A percentile compares a stretch with the other conserved stretches of the same genome.
phyloP scores from a whole-genome alignment of 495 filamentous ascomycete genomes.

The Neurospora sp. region DNA sequence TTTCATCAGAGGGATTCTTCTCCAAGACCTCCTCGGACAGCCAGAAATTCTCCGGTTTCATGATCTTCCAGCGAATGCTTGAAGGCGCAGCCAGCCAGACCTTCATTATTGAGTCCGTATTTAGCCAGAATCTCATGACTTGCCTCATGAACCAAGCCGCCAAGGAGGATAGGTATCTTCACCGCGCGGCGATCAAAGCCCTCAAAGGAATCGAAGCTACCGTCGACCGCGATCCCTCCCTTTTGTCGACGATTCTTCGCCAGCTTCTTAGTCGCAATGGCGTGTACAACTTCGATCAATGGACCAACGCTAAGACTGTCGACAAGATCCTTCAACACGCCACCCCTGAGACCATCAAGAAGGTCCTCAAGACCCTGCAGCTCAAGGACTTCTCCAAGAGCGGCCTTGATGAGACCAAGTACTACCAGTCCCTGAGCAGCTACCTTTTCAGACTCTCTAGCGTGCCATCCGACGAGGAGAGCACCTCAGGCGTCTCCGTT shows the following conservation, averaged over 20 bases:
- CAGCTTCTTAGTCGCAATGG: conserved; percentile 60
- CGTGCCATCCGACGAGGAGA: conserved; percentile 11
- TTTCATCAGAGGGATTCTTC: conserved; percentile 61
- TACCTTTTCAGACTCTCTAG: conserved; percentile 38
- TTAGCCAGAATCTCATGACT: conserved; percentile 73
- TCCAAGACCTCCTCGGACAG: conserved; percentile 68
- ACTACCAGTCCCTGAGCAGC: conserved; percentile 42
- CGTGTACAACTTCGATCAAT: conserved; percentile 69
- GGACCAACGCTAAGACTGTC: conserved; percentile 81
- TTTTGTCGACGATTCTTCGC: conserved; percentile 49
- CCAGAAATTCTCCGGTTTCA: conserved; percentile 84
- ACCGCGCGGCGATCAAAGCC: conserved; percentile 65
- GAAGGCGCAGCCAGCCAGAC: conserved; percentile 29
- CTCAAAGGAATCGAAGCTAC: conserved; percentile 55
- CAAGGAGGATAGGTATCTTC: conserved; percentile 74
- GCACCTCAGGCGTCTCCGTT: conserved; percentile 21
- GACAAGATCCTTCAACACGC: conserved; percentile 61
- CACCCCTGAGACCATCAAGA: conserved; percentile 39
- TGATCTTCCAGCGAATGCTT: conserved; percentile 67
- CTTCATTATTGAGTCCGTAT: conserved; percentile 38
- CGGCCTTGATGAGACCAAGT: conserved; percentile 26
- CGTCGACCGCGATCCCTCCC: conserved; percentile 52
- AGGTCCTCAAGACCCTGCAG: conserved; percentile 34
- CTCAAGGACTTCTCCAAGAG: conserved; percentile 19
- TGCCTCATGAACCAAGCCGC: conserved; percentile 80